Evolutionary conservation across 768 basidiomycete genomes (phyloP).

Genomic region (Gyrodon lividus): DNA sequence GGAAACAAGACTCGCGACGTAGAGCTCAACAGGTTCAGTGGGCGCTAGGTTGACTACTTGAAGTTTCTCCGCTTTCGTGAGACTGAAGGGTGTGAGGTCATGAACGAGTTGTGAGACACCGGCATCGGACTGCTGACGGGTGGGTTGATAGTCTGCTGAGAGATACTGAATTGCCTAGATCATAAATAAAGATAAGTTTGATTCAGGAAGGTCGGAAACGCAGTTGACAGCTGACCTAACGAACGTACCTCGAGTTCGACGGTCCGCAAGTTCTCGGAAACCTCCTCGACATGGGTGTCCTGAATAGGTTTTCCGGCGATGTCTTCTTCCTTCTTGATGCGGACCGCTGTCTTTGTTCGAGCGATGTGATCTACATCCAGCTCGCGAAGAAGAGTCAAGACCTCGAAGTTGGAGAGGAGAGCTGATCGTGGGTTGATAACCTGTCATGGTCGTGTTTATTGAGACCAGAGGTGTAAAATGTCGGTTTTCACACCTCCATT

Average conservation of each 20-base stretch:
- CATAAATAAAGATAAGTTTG: conserved; percentile 1
- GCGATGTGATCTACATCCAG: conserved; percentile 73
- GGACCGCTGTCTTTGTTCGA: conserved; percentile 65
- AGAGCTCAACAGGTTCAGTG: conserved; percentile 78
- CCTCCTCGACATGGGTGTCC: conserved; percentile 47
- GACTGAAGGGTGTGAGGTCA: conserved; percentile 59
- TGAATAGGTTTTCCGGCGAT: conserved; percentile 34
- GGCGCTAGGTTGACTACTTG: conserved; percentile 92
- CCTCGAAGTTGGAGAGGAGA: conserved; percentile 89
- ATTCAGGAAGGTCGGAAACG: too few relatives aligned
- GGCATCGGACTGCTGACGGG: conserved; percentile 58
- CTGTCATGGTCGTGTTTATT: conserved; percentile 1
- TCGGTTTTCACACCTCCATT: conserved; percentile 1
- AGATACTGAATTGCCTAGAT: conserved; percentile 83
- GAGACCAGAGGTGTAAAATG: not conserved
- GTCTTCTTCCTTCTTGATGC: conserved; percentile 79
- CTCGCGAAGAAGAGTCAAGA: conserved; percentile 71
- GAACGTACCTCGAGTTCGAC: conserved; percentile 67
- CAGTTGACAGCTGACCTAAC: not conserved
- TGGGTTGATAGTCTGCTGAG: conserved; percentile 71
- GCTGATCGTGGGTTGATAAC: conserved; percentile 59
- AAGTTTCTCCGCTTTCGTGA: conserved; percentile 91
- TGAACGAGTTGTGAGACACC: conserved; percentile 67
- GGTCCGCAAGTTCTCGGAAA: conserved; percentile 80
- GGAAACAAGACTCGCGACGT: conserved; percentile 62